Percentiles rank a stretch among this genome's conserved stretches.
phyloP scores from a whole-genome alignment of 2,329 filamentous ascomycete species.

The Colletotrichum phormii region DNA sequence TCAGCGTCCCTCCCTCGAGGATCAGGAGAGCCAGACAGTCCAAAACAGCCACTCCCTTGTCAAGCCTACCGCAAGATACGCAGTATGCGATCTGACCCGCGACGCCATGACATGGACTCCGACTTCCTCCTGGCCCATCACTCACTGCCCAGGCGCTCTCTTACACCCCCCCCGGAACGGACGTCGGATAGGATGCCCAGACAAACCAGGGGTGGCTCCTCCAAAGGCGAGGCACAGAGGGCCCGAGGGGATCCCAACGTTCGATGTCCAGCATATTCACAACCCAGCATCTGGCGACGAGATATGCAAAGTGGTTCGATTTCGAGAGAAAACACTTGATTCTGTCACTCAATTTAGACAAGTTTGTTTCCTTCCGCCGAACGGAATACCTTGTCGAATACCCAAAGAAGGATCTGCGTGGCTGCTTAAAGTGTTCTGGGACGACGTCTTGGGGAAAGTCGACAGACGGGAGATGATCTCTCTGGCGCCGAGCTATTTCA shows the following conservation, averaged over 20 bases:
- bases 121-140: slow-evolving; percentile 25
- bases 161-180: slow-evolving; percentile 31
- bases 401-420: slow-evolving; percentile 29
- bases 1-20: slow-evolving; percentile 22
- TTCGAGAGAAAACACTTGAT: slow-evolving; percentile 44
- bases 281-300: slow-evolving; percentile 40
- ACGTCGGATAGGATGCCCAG: slow-evolving; percentile 34
- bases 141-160: slow-evolving; percentile 26
- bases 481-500: background rate
- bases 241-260: slow-evolving; percentile 38
- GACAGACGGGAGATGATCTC: slow-evolving; percentile 22
- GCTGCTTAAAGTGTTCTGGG: slow-evolving; percentile 23
- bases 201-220: slow-evolving; percentile 26
- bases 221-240: slow-evolving; percentile 25
- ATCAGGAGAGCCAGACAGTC: slow-evolving; percentile 18
- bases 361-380: slow-evolving; percentile 32
- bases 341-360: slow-evolving; percentile 31
- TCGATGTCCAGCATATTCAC: slow-evolving; percentile 40
- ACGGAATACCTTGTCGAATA: slow-evolving; percentile 21
- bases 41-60: slow-evolving; percentile 28
- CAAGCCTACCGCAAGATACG: slow-evolving; percentile 26
- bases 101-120: slow-evolving; percentile 29
- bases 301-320: slow-evolving; percentile 44
- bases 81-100: slow-evolving; percentile 35
- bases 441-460: slow-evolving; percentile 11